Evolutionary conservation across 345 rosid species (phyloP), one percentile per base, ranked within the genome.

Genomic region (Kernera saxatilis): DNA sequence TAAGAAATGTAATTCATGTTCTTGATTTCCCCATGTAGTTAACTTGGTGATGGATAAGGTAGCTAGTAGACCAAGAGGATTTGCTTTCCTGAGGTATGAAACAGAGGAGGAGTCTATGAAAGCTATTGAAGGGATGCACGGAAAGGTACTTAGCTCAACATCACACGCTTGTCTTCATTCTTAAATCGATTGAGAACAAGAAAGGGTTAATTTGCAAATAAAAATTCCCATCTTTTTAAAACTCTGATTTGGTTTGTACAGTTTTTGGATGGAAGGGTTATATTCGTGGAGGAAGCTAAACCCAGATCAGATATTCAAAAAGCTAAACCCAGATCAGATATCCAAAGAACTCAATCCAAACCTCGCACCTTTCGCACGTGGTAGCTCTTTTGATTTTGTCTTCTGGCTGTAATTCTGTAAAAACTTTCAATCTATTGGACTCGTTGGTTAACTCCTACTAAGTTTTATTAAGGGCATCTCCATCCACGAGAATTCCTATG

Each of bases 201-300:
- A 52, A 15, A 21, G 12, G 8, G 15, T 37, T 50, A 5, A 14
- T 5, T 5, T 27, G 22, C 51, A 19, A 30, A 15, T 51, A 50
- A 15, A 50, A 62, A 32, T 8, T 52, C 4, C 21, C 3, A 19
- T 17, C 8, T 64, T 9, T 57, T 14, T 46, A 1, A 17, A 26
- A 36, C 22, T 39, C 51, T 45, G 14, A 0, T 68, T 32, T 52
- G 49, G 69, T 44, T 18, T 32, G 7, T 70, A 26, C 74, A 85
- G 95, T 88, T 88, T 78, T 56, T 85, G 79, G 87, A 88, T 81
- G 97, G 95, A 83, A 87, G 95, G 72, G 93, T 88, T 22, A 88
- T 87, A 70, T 88, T 88, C 25, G 91, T 91, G 71, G 95, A 91
- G 67, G 80, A 83, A 49, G 93, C 93, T 27, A 91, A 85, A 76